A percentile compares a stretch with the other conserved stretches of the same genome.
Conservation (phyloP, 305 asterid species). For the Fraxinus ornus region DNA sequence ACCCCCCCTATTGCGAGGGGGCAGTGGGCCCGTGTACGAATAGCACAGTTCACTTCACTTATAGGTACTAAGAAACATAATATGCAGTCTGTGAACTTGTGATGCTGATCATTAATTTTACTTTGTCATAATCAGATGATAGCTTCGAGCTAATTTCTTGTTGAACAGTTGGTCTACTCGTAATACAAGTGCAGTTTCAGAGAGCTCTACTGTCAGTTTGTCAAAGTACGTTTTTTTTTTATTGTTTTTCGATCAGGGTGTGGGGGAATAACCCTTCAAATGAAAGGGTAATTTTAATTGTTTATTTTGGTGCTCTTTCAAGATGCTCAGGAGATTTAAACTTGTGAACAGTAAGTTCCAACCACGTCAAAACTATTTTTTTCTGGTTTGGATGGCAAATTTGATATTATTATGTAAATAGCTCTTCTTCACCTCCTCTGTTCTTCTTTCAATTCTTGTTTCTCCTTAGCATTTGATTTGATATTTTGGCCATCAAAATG, state of each 20-base stretch:
- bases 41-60: too few species aligned
- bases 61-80: slow-evolving; percentile 51
- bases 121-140: not conserved
- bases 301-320: not conserved
- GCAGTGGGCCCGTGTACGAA: too few species aligned
- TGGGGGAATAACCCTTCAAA: too few species aligned
- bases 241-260: too few species aligned
- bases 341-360: not conserved
- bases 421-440: not conserved
- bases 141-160: not conserved
- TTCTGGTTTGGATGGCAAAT: not conserved
- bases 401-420: not conserved
- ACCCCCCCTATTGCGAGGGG: too few species aligned
- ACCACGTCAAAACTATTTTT: not conserved
- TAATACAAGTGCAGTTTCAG: not conserved
- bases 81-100: slow-evolving; percentile 1
- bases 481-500: not conserved
- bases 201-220: not conserved
- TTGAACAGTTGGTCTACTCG: not conserved
- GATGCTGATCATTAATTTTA: slow-evolving; percentile 1
- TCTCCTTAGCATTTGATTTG: not conserved
- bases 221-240: too few species aligned
- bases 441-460: not conserved
- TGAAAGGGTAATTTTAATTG: not conserved
- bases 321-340: not conserved